Evolutionary conservation across 2,329 filamentous ascomycete genomes (phyloP), one percentile per base, ranked within the genome.

Genomic region (Clarireedia paspali): DNA sequence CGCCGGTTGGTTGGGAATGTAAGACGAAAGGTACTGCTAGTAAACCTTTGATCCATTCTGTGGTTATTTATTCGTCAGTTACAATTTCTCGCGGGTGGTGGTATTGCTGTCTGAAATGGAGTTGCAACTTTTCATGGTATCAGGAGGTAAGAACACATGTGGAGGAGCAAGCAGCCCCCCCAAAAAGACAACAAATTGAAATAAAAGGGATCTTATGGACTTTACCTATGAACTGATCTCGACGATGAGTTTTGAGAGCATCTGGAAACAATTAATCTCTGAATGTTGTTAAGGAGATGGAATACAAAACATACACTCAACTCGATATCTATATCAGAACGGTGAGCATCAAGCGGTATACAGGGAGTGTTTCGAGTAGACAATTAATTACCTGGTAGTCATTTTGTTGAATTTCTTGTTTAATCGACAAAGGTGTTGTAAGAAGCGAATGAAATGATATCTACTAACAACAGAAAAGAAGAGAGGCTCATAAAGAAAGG

Each of bases 1-100:
- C 83, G 20, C 90, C 90, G 1, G 90, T 95, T 3, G 94, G 94
- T 69, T 97, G 91, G 1, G 92, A 96, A 71, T 96, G 91, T 53
- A 99, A 82, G 40, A 99, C 92, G 69, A 99, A 99, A 0, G 94
- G 94, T 0, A 97, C 92, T 1, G 94, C 94, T 12, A 97, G 77
- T 4, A 97, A 81, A 40, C 87, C 89, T 74, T 99, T 97, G 77
- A 97, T 89, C 92, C 92, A 97, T 86, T 96, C 90, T 84, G 66
- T 59, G 56, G 53, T 56, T 56, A 44, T 24, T 2, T 17, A 10
- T 57, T 38, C 52, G 52, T 26, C 42, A 40, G 27, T 30, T 30
- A 12, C 3, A 10, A 10, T 30, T 20, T 30, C 27, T 30, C 7
- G 27, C 7, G 6, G 7, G 7, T 30, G 7, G 10, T 9, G 27